A percentile compares a stretch with the other conserved stretches of the same genome.
Evolutionary conservation across 768 basidiomycete species (phyloP).

Genomic region (Tubosaeta brunneosetosa): DNA sequence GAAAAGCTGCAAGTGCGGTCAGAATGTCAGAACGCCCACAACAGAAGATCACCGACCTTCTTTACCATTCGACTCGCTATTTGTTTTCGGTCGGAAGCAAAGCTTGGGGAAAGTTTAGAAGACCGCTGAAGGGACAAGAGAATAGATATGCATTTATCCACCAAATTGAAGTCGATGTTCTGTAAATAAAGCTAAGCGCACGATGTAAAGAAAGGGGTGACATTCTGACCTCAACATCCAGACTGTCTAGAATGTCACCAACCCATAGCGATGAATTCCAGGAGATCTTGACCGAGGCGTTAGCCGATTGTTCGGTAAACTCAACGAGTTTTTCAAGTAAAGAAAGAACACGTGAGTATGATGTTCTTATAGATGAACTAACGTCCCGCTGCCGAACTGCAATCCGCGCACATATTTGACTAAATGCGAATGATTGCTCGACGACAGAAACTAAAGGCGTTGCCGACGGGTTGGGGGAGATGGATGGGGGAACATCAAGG

Average conservation of each 20-base stretch:
- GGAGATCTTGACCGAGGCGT: conserved; percentile 32
- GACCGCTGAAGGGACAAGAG: conserved; percentile 52
- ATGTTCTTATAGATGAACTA: conserved; percentile 39
- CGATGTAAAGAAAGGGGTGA: neutral
- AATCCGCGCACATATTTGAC: conserved; percentile 39
- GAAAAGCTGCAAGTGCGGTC: conserved; percentile 49
- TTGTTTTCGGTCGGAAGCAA: conserved; percentile 51
- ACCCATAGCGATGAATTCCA: conserved; percentile 74
- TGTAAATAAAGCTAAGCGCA: conserved; percentile 8
- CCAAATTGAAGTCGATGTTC: conserved; percentile 53
- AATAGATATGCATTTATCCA: conserved; percentile 60
- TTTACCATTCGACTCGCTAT: conserved; percentile 59
- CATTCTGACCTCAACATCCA: conserved; percentile 52
- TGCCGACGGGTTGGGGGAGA: conserved; percentile 23
- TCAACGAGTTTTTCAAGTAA: conserved; percentile 49
- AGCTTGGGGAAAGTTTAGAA: conserved; percentile 44
- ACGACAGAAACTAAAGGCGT: conserved; percentile 57
- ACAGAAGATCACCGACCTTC: conserved; percentile 31
- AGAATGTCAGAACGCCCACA: neutral
- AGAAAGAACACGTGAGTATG: conserved; percentile 47
- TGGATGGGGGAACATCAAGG: conserved; percentile 30
- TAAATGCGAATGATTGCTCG: conserved; percentile 49
- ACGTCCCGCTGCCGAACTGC: conserved; percentile 32
- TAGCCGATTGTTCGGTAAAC: conserved; percentile 33
- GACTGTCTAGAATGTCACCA: conserved; percentile 42